phyloP scores from a whole-genome alignment of 2,329 filamentous ascomycete genomes.

The Lizonia empirigonia region DNA sequence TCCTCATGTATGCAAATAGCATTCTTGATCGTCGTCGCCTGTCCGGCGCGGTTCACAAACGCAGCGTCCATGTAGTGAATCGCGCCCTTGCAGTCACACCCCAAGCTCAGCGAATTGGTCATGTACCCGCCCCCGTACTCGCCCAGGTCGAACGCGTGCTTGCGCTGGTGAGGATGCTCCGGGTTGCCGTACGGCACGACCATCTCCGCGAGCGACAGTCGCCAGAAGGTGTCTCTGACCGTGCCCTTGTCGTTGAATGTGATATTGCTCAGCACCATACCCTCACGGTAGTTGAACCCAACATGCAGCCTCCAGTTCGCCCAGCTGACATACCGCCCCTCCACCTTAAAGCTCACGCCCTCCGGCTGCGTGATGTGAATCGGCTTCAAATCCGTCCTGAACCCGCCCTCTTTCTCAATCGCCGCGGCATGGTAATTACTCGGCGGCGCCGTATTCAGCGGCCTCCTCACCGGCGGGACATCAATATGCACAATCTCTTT shows the following conservation, averaged over 20 bases:
- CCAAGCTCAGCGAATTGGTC: constrained; percentile 76
- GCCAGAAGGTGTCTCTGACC: constrained; percentile 81
- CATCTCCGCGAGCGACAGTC: constrained; percentile 90
- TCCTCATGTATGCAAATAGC: constrained; percentile 96
- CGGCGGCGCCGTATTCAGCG: constrained; percentile 71
- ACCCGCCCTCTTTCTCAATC: constrained; percentile 76
- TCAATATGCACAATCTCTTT: constrained; percentile 82
- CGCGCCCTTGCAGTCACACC: constrained; percentile 85
- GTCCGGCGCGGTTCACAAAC: constrained; percentile 78
- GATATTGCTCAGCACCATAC: constrained; percentile 88
- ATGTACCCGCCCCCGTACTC: constrained; percentile 84
- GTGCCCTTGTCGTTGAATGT: constrained; percentile 83
- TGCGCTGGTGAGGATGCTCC: constrained; percentile 78
- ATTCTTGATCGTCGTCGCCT: constrained; percentile 84
- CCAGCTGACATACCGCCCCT: constrained; percentile 78
- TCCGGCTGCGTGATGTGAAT: constrained; percentile 88
- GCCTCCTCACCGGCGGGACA: constrained; percentile 76
- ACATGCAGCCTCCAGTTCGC: constrained; percentile 94
- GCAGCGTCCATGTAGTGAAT: constrained; percentile 92
- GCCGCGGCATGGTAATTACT: constrained; percentile 81
- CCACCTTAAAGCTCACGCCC: constrained; percentile 82
- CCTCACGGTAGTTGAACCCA: constrained; percentile 94
- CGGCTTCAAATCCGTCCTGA: constrained; percentile 78
- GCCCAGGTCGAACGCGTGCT: constrained; percentile 80
- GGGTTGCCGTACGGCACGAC: constrained; percentile 88